Conservation (phyloP, 257 asterid genomes). For the Forsythia suspensa region DNA sequence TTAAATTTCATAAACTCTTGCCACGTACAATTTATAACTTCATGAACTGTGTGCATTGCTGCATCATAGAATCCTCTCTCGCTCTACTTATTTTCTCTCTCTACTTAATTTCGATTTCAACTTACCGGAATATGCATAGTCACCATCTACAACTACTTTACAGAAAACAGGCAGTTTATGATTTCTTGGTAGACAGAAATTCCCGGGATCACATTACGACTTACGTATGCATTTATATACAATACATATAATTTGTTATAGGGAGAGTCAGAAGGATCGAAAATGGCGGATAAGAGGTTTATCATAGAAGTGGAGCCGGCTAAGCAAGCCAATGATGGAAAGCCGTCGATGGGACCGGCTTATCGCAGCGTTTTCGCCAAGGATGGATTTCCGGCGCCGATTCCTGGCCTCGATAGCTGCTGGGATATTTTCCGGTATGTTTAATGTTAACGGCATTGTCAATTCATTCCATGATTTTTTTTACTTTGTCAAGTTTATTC, state of each 20-base stretch:
- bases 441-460: not conserved
- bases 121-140: not conserved
- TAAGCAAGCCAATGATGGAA: slow-evolving; percentile 42
- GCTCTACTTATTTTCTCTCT: not conserved
- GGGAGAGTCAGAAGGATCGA: slow-evolving; percentile 1
- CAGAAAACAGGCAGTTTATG: not conserved
- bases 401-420: slow-evolving; percentile 37
- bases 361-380: slow-evolving; percentile 42
- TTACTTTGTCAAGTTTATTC: not conserved
- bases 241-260: not conserved
- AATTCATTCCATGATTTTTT: not conserved
- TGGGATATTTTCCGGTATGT: slow-evolving; percentile 58
- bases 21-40: too few species aligned
- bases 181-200: not conserved
- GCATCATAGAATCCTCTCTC: not conserved
- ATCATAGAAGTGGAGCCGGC: slow-evolving; percentile 47
- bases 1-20: too few species aligned
- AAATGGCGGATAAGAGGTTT: slow-evolving; percentile 31
- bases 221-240: not conserved
- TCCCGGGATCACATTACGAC: not conserved
- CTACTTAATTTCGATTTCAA: not conserved
- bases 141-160: not conserved
- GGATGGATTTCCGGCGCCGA: slow-evolving; percentile 43
- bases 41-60: not conserved
- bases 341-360: slow-evolving; percentile 50